Percentiles rank a stretch among this genome's conserved stretches.
These are phyloP conservation scores for Amorphotheca resinae DNA, from an alignment of 495 filamentous ascomycete genomes.

Conservation along the genomic window DNA sequence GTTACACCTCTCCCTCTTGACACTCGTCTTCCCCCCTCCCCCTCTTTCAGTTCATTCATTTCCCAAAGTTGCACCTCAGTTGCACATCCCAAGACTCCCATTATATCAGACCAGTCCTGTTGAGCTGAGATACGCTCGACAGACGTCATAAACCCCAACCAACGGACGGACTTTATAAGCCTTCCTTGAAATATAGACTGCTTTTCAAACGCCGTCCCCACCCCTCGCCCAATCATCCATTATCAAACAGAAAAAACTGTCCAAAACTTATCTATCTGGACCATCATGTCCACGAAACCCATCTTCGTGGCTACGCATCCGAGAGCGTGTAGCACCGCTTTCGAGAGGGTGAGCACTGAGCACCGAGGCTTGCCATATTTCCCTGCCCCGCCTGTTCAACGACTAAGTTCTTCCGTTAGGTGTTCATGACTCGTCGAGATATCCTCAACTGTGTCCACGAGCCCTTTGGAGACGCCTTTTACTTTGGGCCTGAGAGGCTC, in stretches of 20 bases:
- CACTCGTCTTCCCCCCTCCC: neutral
- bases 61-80: neutral
- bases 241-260: no score
- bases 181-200: constrained; percentile 4
- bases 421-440: constrained; percentile 87
- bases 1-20: no score
- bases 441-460: constrained; percentile 78
- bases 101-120: neutral
- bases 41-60: neutral
- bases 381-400: neutral
- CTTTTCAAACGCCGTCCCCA: no score
- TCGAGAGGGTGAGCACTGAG: constrained; percentile 72
- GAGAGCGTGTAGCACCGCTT: constrained; percentile 86
- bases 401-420: constrained; percentile 33
- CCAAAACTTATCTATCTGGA: no score
- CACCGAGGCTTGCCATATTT: no score
- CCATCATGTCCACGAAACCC: constrained; percentile 58
- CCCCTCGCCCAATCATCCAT: no score
- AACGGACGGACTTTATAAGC: neutral
- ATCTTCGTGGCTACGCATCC: constrained; percentile 93
- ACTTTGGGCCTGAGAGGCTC: constrained; percentile 83
- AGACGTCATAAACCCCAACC: no score
- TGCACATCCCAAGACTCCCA: no score
- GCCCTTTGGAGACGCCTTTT: constrained; percentile 93
- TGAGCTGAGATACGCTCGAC: constrained; percentile 8